A percentile compares a stretch with the other conserved stretches of the same genome.
phyloP scores from a whole-genome alignment of 169 alveolate genomes.

The Cryptosporidium parvum region DNA sequence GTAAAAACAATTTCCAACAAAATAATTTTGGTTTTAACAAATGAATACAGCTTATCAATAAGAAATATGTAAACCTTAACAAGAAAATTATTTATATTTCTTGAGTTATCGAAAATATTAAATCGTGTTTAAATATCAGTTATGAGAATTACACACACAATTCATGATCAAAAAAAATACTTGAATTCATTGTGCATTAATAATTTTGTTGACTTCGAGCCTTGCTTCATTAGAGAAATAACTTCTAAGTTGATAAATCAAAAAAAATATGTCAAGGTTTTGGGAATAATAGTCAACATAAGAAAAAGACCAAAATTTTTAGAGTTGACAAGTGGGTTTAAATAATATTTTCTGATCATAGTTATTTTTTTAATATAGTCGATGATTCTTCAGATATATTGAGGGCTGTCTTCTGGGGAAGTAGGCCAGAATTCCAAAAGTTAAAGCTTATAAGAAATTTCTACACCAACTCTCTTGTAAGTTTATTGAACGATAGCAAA shows the following conservation, averaged over 20 bases:
- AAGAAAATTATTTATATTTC: background rate
- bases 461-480: constrained; percentile 30
- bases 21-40: background rate
- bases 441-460: constrained; percentile 30
- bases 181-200: background rate
- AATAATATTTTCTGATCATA: background rate
- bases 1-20: background rate
- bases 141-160: background rate
- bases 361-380: constrained; percentile 9
- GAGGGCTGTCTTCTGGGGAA: constrained; percentile 61
- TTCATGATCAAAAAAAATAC: background rate
- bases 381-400: constrained; percentile 62
- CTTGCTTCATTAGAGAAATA: constrained; percentile 14
- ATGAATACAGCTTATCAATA: background rate
- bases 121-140: background rate
- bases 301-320: constrained; percentile 45
- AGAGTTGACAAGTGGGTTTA: constrained; percentile 60
- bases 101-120: background rate
- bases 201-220: constrained; percentile 28
- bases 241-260: background rate
- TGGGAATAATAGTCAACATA: constrained; percentile 30
- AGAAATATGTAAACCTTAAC: background rate
- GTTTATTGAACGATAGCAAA: background rate
- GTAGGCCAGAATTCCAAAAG: constrained; percentile 6
- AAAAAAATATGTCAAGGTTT: constrained; percentile 29